These are phyloP conservation scores for Fonsecaea multimorphosa DNA, from an alignment of 2,329 filamentous ascomycete species.

Conservation along the genomic window DNA sequence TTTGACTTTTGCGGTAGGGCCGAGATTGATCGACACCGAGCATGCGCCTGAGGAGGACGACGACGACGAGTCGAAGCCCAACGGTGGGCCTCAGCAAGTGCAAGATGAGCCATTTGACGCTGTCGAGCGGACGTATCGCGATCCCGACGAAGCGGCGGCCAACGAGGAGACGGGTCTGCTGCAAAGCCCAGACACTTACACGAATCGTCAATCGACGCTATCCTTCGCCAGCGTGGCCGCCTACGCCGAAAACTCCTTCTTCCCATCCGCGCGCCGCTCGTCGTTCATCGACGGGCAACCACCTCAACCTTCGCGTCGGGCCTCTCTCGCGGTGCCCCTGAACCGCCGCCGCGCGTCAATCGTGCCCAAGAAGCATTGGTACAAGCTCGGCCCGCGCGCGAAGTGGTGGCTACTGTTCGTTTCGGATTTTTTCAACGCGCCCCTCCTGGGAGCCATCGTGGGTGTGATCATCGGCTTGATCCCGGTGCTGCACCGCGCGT, in stretches of 20 bases:
- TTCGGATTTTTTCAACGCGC: slow-evolving; percentile 65
- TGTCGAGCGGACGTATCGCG: slow-evolving; percentile 24
- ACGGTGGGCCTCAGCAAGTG: slow-evolving; percentile 45
- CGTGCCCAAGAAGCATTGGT: slow-evolving; percentile 41
- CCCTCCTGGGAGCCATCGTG: slow-evolving; percentile 64
- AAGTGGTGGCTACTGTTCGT: slow-evolving; percentile 49
- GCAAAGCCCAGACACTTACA: slow-evolving; percentile 4
- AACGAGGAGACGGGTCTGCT: slow-evolving; percentile 31
- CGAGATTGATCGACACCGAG: slow-evolving; percentile 61
- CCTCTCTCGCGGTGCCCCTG: slow-evolving; percentile 3
- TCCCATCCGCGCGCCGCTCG: slow-evolving; percentile 47
- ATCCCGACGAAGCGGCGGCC: slow-evolving; percentile 32
- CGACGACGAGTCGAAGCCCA: slow-evolving; percentile 38
- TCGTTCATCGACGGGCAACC: neutral
- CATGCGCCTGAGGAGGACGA: slow-evolving; percentile 42
- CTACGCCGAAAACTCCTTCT: slow-evolving; percentile 59
- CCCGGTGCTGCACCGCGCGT: slow-evolving; percentile 64
- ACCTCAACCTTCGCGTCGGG: neutral
- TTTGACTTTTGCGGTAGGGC: slow-evolving; percentile 69
- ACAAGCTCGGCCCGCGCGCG: slow-evolving; percentile 46
- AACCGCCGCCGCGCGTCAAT: slow-evolving; percentile 33
- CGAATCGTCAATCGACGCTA: slow-evolving; percentile 8
- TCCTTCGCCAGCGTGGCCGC: slow-evolving; percentile 30
- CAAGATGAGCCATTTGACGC: slow-evolving; percentile 14
- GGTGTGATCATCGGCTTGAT: slow-evolving; percentile 66